These are phyloP conservation scores for Elongisporangium undulatum DNA, from an alignment of 352 stramenopile genomes.

Conservation along the genomic window DNA sequence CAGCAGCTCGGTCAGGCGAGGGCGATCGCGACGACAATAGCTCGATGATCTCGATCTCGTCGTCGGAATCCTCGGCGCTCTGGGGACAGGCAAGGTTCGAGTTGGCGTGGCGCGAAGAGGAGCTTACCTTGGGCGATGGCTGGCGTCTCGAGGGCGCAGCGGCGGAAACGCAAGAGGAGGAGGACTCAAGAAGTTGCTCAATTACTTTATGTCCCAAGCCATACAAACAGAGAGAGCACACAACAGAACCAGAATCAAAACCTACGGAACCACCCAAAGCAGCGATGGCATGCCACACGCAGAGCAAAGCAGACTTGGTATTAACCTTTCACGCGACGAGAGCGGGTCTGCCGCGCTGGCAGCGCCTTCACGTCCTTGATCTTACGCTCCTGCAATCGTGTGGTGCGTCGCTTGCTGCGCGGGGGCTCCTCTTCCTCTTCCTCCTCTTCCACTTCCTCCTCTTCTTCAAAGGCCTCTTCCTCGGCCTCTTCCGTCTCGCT, in stretches of 20 bases:
- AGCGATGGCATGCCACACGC: slow-evolving; percentile 7
- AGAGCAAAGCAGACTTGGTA: slow-evolving; percentile 25
- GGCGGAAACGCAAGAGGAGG: slow-evolving; percentile 19
- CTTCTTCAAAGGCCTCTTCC: slow-evolving; percentile 21
- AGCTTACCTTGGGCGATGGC: background rate
- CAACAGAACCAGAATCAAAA: slow-evolving; percentile 34
- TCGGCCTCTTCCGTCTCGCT: slow-evolving; percentile 38
- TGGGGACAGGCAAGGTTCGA: background rate
- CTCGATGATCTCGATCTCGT: background rate
- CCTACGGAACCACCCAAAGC: slow-evolving; percentile 26
- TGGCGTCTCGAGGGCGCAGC: background rate
- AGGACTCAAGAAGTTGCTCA: slow-evolving; percentile 54
- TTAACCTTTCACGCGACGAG: slow-evolving; percentile 68
- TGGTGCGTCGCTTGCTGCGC: slow-evolving; percentile 14
- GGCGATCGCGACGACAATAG: background rate
- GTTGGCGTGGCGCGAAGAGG: background rate
- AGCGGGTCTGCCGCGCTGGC: slow-evolving; percentile 20
- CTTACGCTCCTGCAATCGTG: slow-evolving; percentile 19
- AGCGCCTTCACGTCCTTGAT: slow-evolving; percentile 6
- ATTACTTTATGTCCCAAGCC: slow-evolving; percentile 30
- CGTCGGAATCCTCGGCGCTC: background rate
- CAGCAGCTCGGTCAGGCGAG: background rate
- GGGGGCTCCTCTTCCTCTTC: slow-evolving; percentile 17
- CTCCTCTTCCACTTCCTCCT: slow-evolving; percentile 19
- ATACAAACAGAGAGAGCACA: slow-evolving; percentile 32